Evolutionary conservation across 306 rosid genomes (phyloP).

Genomic region (Inga laurina): DNA sequence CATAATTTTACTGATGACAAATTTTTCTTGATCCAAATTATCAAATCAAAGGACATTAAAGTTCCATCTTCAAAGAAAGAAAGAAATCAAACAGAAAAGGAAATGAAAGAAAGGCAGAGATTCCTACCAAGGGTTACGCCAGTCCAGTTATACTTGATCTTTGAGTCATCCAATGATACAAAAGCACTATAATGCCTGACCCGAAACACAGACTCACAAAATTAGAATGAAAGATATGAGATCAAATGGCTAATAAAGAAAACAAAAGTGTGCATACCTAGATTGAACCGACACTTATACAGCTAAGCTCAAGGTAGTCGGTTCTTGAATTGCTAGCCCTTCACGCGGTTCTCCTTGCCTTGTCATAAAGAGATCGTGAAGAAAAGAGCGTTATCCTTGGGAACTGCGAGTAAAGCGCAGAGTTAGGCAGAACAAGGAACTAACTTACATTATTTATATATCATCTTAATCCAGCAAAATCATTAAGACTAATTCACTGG

Average conservation of each 20-base stretch:
- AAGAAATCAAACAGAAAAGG: not conserved
- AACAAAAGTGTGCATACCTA: slow-evolving; percentile 14
- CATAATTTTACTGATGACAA: not conserved
- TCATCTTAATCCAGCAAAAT: slow-evolving; percentile 7
- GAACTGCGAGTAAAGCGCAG: slow-evolving; percentile 16
- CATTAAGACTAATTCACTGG: slow-evolving; percentile 1
- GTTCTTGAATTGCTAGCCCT: slow-evolving; percentile 3
- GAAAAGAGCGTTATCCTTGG: slow-evolving; percentile 8
- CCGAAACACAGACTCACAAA: slow-evolving; percentile 7
- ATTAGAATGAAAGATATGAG: slow-evolving; percentile 9
- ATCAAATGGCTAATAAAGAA: slow-evolving; percentile 15
- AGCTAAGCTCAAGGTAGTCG: slow-evolving; percentile 26
- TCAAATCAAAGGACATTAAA: slow-evolving; percentile 22
- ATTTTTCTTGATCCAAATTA: not conserved
- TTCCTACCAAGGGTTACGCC: slow-evolving; percentile 2
- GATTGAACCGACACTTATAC: slow-evolving; percentile 15
- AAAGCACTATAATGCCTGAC: slow-evolving; percentile 6
- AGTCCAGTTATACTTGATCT: not conserved
- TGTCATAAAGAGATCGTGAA: slow-evolving; percentile 19
- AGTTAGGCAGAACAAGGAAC: slow-evolving; percentile 1
- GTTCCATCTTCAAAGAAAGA: slow-evolving; percentile 6
- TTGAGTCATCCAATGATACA: not conserved
- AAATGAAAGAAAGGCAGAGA: slow-evolving; percentile 4
- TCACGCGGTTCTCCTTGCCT: slow-evolving; percentile 12
- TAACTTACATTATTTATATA: not conserved